These are phyloP conservation scores for Dacryopinax spathularia DNA, from an alignment of 768 basidiomycete genomes.

Conservation along the genomic window DNA sequence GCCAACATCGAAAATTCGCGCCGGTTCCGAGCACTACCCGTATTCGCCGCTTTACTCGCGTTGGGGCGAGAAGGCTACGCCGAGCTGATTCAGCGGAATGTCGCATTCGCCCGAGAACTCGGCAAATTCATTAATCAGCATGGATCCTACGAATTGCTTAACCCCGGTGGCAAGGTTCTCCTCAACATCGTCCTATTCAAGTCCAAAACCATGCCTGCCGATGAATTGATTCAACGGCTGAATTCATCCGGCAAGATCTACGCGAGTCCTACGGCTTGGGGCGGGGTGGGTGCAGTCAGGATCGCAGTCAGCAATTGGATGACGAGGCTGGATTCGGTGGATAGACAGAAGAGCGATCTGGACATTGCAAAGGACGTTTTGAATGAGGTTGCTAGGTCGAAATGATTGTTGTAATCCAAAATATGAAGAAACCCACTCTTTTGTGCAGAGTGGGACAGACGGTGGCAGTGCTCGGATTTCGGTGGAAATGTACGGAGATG, in stretches of 20 bases:
- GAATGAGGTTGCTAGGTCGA: too few relatives aligned
- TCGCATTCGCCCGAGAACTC: slow-evolving; percentile 24
- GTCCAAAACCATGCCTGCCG: slow-evolving; percentile 8
- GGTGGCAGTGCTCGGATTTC: too few relatives aligned
- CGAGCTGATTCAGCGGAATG: slow-evolving; percentile 26
- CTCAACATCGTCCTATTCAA: slow-evolving; percentile 29
- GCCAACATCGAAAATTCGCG: slow-evolving; percentile 30
- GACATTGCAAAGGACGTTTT: slow-evolving; percentile 18
- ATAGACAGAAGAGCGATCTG: slow-evolving; percentile 14
- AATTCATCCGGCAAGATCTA: slow-evolving; percentile 26
- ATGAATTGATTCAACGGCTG: slow-evolving; percentile 19
- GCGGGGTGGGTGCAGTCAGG: slow-evolving; percentile 24
- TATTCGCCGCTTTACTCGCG: slow-evolving; percentile 27
- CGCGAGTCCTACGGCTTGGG: slow-evolving; percentile 26
- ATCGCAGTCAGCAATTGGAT: slow-evolving; percentile 29
- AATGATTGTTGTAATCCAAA: too few relatives aligned
- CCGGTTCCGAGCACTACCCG: slow-evolving; percentile 29
- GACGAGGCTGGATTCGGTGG: slow-evolving; percentile 13
- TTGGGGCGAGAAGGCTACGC: slow-evolving; percentile 28
- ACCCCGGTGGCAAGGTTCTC: slow-evolving; percentile 18
- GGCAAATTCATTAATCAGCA: slow-evolving; percentile 19
- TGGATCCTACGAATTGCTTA: slow-evolving; percentile 19
- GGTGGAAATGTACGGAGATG: too few relatives aligned
- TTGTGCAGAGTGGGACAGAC: too few relatives aligned
- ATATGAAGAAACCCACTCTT: too few relatives aligned